A percentile compares a stretch with the other conserved stretches of the same genome.
Evolutionary conservation across 257 asterid species (phyloP).

Genomic region (Catharanthus roseus): DNA sequence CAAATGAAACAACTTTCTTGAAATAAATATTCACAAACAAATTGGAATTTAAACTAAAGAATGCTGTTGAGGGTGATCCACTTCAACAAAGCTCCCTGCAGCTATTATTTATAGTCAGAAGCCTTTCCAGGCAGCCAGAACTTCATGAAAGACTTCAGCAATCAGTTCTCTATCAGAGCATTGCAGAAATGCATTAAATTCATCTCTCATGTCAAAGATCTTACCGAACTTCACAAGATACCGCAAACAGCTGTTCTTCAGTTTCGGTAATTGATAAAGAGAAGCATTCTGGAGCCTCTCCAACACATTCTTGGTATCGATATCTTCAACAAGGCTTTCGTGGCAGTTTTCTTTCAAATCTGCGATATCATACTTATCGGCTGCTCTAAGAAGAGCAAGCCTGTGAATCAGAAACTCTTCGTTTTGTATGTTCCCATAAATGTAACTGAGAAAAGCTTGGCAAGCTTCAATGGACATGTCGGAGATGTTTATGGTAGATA

Average conservation of each 20-base stretch:
- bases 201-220: constrained; percentile 67
- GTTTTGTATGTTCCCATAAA: constrained; percentile 56
- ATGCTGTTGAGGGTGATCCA: constrained; percentile 1
- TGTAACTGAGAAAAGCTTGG: constrained; percentile 64
- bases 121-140: constrained; percentile 83
- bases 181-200: constrained; percentile 52
- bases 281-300: constrained; percentile 83
- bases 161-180: constrained; percentile 72
- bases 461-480: constrained; percentile 87
- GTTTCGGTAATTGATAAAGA: constrained; percentile 60
- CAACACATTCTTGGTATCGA: constrained; percentile 62
- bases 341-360: constrained; percentile 86
- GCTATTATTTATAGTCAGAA: constrained; percentile 42
- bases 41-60: constrained; percentile 14
- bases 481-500: constrained; percentile 57
- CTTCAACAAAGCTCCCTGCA: not conserved
- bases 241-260: constrained; percentile 64
- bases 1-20: constrained; percentile 10
- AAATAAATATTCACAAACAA: constrained; percentile 20
- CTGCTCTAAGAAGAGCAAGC: constrained; percentile 72
- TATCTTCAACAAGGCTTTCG: constrained; percentile 71
- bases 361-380: constrained; percentile 69
- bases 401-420: constrained; percentile 62
- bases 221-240: constrained; percentile 87
- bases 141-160: constrained; percentile 59